Evolutionary conservation across 768 basidiomycete genomes (phyloP), one percentile per base, ranked within the genome.

Genomic region (Mycena sanguinolenta): DNA sequence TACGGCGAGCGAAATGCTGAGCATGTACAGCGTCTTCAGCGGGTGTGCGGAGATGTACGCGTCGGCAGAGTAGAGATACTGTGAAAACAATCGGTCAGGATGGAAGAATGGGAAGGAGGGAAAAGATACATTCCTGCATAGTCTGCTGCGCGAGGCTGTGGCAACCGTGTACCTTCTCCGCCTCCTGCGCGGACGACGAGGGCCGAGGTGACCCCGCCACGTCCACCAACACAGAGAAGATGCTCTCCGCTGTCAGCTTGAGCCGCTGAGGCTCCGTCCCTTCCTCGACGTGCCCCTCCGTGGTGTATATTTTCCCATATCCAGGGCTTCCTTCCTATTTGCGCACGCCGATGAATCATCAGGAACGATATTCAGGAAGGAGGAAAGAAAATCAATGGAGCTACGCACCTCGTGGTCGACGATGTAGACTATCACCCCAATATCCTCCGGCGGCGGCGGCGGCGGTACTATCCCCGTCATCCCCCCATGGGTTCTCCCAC

Each of bases 401-500:
- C 8, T 21, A 46, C 38, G 27, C 63, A 98, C 87, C n/a, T 97
- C 85, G n/a, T n/a, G n/a, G n/a, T n/a, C n/a, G n/a, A n/a, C n/a
- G n/a, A n/a, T n/a, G n/a, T n/a, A n/a, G 27, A 95, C 84, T 16
- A 75, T 77, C 1, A 85, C 79, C 67, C 82, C 83, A 34, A 83
- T 83, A 63, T 83, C 73, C 16, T 61, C 57, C 25, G 12, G 54
- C 7, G 8, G 12, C 9, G 10, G 50, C 25, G 12, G 12, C 14
- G 25, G 50, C 10, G 17, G 1, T 14, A 52, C 3, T n/a, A n/a
- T n/a, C n/a, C 3, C 27, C 13, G 13, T 52, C 50, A 19, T 49
- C 21, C n/a, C 72, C 71, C 59, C 75, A 83, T 2, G 84, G 87
- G 76, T 98, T 95, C 89, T 97, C 95, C 92, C 92, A 96, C 13